These are phyloP conservation scores for Sporothrix variecibatus DNA, from an alignment of 2,329 filamentous ascomycete species.

Conservation along the genomic window DNA sequence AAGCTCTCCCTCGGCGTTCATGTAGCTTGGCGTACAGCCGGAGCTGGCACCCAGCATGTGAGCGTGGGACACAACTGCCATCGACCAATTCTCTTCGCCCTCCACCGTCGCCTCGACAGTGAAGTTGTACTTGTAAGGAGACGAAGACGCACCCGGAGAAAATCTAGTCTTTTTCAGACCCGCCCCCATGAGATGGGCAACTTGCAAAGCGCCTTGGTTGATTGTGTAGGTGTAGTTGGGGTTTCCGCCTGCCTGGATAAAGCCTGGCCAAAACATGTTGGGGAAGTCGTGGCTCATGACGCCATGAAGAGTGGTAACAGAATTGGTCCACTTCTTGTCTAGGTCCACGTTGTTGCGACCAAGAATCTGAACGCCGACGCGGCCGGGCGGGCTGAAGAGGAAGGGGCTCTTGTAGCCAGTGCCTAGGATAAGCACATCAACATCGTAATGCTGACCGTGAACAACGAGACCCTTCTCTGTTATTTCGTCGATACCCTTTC, in stretches of 20 bases:
- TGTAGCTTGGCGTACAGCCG: constrained; percentile 29
- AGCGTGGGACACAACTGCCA: not conserved
- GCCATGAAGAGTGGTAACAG: constrained; percentile 29
- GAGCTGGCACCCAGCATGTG: not conserved
- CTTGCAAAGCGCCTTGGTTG: constrained; percentile 41
- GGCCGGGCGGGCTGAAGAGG: constrained; percentile 28
- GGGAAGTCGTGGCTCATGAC: constrained; percentile 31
- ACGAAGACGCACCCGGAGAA: not conserved
- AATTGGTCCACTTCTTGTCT: constrained; percentile 30
- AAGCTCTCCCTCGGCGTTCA: constrained; percentile 27
- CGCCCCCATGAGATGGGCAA: constrained; percentile 16
- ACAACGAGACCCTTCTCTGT: constrained; percentile 51
- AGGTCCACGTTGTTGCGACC: constrained; percentile 26
- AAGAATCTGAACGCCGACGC: constrained; percentile 19
- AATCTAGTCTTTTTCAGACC: not conserved
- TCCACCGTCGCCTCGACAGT: constrained; percentile 18
- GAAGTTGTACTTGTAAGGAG: not conserved
- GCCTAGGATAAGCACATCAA: constrained; percentile 30
- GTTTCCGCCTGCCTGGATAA: constrained; percentile 23
- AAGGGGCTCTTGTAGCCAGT: constrained; percentile 4
- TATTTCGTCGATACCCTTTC: constrained; percentile 51
- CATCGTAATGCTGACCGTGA: constrained; percentile 47
- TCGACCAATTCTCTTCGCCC: constrained; percentile 24
- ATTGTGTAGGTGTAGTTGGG: constrained; percentile 36
- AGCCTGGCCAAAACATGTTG: constrained; percentile 31